Percentiles rank a stretch among this genome's conserved stretches.
These are phyloP conservation scores for Lepidium sativum DNA, from an alignment of 345 rosid genomes.

Conservation along the genomic window DNA sequence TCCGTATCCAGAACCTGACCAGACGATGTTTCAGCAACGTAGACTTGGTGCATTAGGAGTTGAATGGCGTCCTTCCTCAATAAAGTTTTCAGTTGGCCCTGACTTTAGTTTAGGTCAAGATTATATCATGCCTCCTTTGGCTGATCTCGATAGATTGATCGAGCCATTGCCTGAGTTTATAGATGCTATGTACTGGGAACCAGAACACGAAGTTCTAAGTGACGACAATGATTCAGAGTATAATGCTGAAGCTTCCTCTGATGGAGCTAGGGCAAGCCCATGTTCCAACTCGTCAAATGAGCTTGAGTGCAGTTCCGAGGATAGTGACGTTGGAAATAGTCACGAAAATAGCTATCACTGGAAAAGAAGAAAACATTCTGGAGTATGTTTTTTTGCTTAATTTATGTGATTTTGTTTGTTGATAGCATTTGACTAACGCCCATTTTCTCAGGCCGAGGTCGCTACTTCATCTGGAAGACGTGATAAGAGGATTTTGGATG, in stretches of 20 bases:
- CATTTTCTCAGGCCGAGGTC: conserved; percentile 50
- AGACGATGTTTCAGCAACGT: conserved; percentile 82
- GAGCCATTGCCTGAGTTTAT: conserved; percentile 85
- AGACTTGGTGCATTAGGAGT: conserved; percentile 87
- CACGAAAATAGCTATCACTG: conserved; percentile 50
- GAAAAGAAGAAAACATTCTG: conserved; percentile 48
- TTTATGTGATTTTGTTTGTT: conserved; percentile 14
- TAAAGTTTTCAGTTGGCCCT: conserved; percentile 67
- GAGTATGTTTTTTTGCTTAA: conserved; percentile 43
- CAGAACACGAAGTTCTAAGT: conserved; percentile 65
- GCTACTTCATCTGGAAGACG: conserved; percentile 63
- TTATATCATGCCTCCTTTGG: conserved; percentile 77
- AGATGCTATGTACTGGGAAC: conserved; percentile 93
- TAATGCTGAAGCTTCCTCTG: conserved; percentile 66
- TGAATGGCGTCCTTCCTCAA: conserved; percentile 77
- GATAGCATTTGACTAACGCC: conserved; percentile 20
- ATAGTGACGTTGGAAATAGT: conserved; percentile 48
- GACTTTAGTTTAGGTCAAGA: conserved; percentile 85
- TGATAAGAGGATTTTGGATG: conserved; percentile 69
- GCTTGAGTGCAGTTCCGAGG: conserved; percentile 57
- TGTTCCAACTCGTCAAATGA: conserved; percentile 53
- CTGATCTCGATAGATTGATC: conserved; percentile 69
- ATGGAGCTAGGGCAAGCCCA: conserved; percentile 60
- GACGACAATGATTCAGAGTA: conserved; percentile 91
- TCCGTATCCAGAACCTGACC: conserved; percentile 96